Base-by-base conservation (phyloP, 2,329 filamentous ascomycete genomes). In the Ophiosphaerella narmari region DNA sequence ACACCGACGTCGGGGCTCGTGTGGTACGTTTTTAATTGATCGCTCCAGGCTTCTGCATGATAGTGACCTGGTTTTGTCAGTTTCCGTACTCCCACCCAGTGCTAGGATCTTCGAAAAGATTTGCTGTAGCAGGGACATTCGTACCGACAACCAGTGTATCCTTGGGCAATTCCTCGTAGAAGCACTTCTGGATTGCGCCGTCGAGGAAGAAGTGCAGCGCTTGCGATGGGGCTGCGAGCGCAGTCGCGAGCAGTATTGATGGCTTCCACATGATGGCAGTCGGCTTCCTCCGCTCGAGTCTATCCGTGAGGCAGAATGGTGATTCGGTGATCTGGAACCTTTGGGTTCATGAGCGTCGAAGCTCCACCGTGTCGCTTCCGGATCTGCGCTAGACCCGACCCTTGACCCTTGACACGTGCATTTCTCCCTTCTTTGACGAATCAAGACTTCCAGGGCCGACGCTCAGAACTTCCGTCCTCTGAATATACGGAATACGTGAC, bases 101-200 rank as follows among this genome's bases (percentile, higher is more conserved):
- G 37, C n/a, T 23, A 14, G 7, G 13, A 9, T n/a, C 9, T n/a
- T 32, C 18, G 35, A 8, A n/a, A 7, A 32, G 32, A 21, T 32
- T 24, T n/a, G 26, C 26, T 8, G 11, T n/a, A 41, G 42, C 1
- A 12, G 31, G 8, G 33, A 7, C 13, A 6, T 9, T 42, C 84
- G 55, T 80, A 87, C 85, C 94, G 52, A 97, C 92, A 48, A 99
- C 93, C 50, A 99, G 80, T 12, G 94, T 97, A 75, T 96, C 93
- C 81, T 97, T 97, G 60, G 94, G 92, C 52, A 99, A 84, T 76
- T 97, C 93, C 79, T 99, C 94, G 78, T 89, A 96, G 85, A 99
- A 99, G 78, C 94, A 99, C 79, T 95, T 97, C 62, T 90, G 88
- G 59, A 84, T 79, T 42, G 84, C 83, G 67, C 89, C 90, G 73